Base-by-base conservation (phyloP, 1,139 yeast genomes). In the Protomyces arabidopsidicola region DNA sequence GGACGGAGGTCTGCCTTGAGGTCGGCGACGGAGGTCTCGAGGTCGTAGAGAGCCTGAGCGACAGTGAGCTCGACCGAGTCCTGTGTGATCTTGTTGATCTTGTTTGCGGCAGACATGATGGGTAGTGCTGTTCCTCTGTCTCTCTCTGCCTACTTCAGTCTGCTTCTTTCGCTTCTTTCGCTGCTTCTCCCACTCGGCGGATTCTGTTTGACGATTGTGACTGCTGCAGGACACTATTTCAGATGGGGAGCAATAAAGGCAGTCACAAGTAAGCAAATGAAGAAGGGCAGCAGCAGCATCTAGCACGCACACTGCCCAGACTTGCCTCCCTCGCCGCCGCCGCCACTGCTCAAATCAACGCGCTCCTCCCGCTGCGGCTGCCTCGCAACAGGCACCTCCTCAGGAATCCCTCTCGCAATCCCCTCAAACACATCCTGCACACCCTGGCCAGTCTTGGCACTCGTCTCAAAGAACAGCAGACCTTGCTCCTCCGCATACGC, bases 41-140 rank as follows among this genome's bases (percentile, higher is more conserved):
- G 87, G 84, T 93, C 99, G 77, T 87, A 81, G 80, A 93, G 90
- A 77, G 98, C 97, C 85, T 93, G 98, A 77, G 97, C 98, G 79
- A 93, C 96, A 85, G 93, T 96, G 82, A 93, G 90, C 85, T 93
- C 99, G 82, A 93, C 90, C 84, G 93, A 98, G 79, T 93, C 80
- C 83, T 98, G 98, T 70, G 76, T 76, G 70, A 72, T 71, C 74
- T 76, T 76, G 69, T 90, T 86, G 82, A 93, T 86, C 87, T 95
- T 93, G 81, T 89, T 84, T 81, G 90, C 89, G 78, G 96, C 95
- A 81, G 97, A 90, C 97, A 90, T 90, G 75, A 73, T 85, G 24
- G 16, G 14, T 20, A 39, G 50, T n/a, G n/a, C n/a, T n/a, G n/a
- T n/a, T n/a, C 8, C 14, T 38, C 16, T 38, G 9, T 2, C 16